A percentile compares a stretch with the other conserved stretches of the same genome.
phyloP scores from a whole-genome alignment of 495 filamentous ascomycete genomes.

The Ramalina intermedia region DNA sequence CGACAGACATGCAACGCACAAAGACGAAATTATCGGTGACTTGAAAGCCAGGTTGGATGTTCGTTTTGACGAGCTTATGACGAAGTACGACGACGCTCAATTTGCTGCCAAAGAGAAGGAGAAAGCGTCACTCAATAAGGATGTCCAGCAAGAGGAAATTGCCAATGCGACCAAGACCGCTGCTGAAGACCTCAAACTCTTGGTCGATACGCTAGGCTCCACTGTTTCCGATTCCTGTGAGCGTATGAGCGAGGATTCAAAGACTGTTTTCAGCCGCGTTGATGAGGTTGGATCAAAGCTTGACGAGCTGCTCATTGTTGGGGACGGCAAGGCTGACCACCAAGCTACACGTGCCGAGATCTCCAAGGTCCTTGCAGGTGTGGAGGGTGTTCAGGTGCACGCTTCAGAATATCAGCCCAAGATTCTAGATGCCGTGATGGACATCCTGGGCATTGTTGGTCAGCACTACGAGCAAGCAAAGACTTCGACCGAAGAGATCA shows the following conservation, averaged over 20 bases:
- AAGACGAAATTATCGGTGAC: slow-evolving; percentile 40
- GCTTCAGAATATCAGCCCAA: slow-evolving; percentile 72
- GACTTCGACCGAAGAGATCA: slow-evolving; percentile 35
- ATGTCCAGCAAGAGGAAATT: slow-evolving; percentile 50
- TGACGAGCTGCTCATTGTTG: slow-evolving; percentile 48
- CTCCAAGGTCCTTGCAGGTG: slow-evolving; percentile 49
- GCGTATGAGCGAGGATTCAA: slow-evolving; percentile 69
- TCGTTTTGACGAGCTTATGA: slow-evolving; percentile 59
- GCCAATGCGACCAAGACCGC: slow-evolving; percentile 58
- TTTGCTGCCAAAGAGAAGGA: slow-evolving; percentile 52
- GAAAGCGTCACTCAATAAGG: slow-evolving; percentile 49
- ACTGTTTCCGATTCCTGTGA: slow-evolving; percentile 71
- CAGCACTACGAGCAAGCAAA: slow-evolving; percentile 63
- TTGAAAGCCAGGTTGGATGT: slow-evolving; percentile 58
- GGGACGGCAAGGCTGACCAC: slow-evolving; percentile 58
- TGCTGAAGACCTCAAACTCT: slow-evolving; percentile 68
- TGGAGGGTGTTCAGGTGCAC: slow-evolving; percentile 62
- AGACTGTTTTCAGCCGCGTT: slow-evolving; percentile 65
- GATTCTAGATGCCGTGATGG: slow-evolving; percentile 65
- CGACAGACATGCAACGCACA: slow-evolving; percentile 53
- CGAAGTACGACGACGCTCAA: slow-evolving; percentile 73
- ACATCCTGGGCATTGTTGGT: slow-evolving; percentile 64
- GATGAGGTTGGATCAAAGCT: slow-evolving; percentile 62
- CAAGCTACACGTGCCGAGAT: slow-evolving; percentile 63
- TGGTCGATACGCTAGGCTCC: slow-evolving; percentile 73